A percentile compares a stretch with the other conserved stretches of the same genome.
These are phyloP conservation scores for Pyrenochaeta sp. DNA, from an alignment of 2,329 filamentous ascomycete genomes.

Conservation along the genomic window DNA sequence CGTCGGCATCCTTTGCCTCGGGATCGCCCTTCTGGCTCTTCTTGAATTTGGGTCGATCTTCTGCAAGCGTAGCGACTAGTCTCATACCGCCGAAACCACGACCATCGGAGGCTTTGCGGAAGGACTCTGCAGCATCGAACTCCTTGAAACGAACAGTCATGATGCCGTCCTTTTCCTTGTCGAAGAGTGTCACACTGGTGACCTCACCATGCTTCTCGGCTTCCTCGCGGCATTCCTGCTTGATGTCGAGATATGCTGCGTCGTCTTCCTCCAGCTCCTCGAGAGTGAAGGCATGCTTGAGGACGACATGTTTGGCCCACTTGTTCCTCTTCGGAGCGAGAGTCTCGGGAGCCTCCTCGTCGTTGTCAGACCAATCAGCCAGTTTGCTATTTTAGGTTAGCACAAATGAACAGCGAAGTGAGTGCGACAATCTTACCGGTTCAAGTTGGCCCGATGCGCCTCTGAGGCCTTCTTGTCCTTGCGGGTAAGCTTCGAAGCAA, in stretches of 20 bases:
- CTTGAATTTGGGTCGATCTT: constrained; percentile 40
- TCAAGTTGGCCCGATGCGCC: constrained; percentile 87
- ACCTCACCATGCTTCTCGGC: constrained; percentile 86
- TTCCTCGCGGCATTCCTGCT: constrained; percentile 91
- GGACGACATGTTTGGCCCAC: constrained; percentile 82
- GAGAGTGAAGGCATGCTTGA: constrained; percentile 93
- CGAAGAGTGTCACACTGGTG: constrained; percentile 90
- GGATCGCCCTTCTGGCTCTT: constrained; percentile 34
- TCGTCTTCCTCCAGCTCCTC: constrained; percentile 85
- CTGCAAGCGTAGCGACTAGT: constrained; percentile 31
- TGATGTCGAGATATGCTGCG: constrained; percentile 84
- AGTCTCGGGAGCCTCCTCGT: constrained; percentile 55
- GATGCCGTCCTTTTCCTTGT: constrained; percentile 83
- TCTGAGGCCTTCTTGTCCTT: constrained; percentile 89
- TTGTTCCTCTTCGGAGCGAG: constrained; percentile 60
- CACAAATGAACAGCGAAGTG: neutral
- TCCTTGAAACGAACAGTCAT: constrained; percentile 84
- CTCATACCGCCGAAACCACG: constrained; percentile 20
- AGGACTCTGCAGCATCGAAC: constrained; percentile 63
- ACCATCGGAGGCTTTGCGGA: constrained; percentile 29
- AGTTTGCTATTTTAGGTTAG: constrained; percentile 69
- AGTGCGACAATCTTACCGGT: constrained; percentile 66
- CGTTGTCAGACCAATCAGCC: constrained; percentile 93
- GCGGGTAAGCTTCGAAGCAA: constrained; percentile 60
- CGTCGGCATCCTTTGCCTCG: constrained; percentile 27